Base-by-base conservation (phyloP, 345 rosid genomes). In the Abelmoschus esculentus region DNA sequence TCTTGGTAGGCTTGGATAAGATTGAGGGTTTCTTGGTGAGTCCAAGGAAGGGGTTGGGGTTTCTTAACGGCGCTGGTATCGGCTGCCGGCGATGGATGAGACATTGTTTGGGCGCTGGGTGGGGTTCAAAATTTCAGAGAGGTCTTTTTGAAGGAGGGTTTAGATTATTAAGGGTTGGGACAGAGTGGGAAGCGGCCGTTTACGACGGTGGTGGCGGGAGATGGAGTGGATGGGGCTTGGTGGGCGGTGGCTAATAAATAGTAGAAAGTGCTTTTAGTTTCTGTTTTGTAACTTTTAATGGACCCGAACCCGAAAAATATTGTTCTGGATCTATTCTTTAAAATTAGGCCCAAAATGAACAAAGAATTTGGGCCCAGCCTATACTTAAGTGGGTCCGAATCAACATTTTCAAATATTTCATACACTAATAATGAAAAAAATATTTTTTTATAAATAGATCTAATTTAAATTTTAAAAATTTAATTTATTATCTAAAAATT, bases 1-100 rank as follows among this genome's bases (percentile, higher is more conserved):
- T 88, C 89, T 64, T 84, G 84, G 81, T 88, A 86, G 55, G 89
- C 77, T 56, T 84, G 84, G 83, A 88, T 87, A 7, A 88, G 78
- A 76, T 80, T 77, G 54, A 84, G 58, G 5, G 96, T 89, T 76
- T 92, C 92, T 56, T 82, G 83, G 79, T 87, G 82, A 61, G 89
- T 81, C 98, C 95, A 88, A 54, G 88, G 86, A 31, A 78, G 69
- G 3, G 93, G 87, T 32, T 86, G 91, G 52, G 90, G 77, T 57
- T 86, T 89, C 61, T 79, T 80, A 0, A 74, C 17, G 40, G 66
- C 7, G 29, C 11, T n/a, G 4, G 26, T 3, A 29, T n/a, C 46
- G 15, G 22, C 61, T 3, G 8, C 56, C 9, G 57, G 19, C 9
- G 61, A 50, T 18, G 50, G 61, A 1, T 32, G 62, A 12, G 69